Evolutionary conservation across 1,139 yeast species (phyloP).

Genomic region (Kazachstania sp.): DNA sequence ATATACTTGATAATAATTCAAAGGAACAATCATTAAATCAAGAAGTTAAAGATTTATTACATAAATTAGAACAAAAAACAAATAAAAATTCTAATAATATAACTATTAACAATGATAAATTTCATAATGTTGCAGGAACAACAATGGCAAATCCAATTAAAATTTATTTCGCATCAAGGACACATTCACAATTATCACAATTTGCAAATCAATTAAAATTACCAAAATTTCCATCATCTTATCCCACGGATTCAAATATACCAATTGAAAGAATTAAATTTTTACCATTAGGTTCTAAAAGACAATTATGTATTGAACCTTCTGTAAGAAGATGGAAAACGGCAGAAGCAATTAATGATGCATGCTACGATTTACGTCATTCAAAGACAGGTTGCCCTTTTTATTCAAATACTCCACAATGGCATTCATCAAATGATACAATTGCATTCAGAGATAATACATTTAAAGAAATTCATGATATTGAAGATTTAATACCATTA

Average conservation of each 20-base stretch:
- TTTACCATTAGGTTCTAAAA: slow-evolving; percentile 71
- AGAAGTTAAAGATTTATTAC: slow-evolving; percentile 40
- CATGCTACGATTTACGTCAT: slow-evolving; percentile 67
- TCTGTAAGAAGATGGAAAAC: slow-evolving; percentile 44
- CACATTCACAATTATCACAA: slow-evolving; percentile 84
- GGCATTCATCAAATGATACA: slow-evolving; percentile 30
- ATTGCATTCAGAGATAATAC: slow-evolving; percentile 49
- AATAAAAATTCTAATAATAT: background rate
- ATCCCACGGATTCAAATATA: slow-evolving; percentile 30
- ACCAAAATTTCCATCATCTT: slow-evolving; percentile 58
- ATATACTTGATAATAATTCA: background rate
- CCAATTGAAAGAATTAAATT: slow-evolving; percentile 44
- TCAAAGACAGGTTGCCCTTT: slow-evolving; percentile 44
- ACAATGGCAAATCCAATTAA: slow-evolving; percentile 37
- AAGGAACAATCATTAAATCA: slow-evolving; percentile 25
- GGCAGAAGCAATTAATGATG: slow-evolving; percentile 63
- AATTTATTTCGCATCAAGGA: slow-evolving; percentile 69
- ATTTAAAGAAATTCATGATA: slow-evolving; percentile 62
- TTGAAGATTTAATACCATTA: slow-evolving; percentile 62
- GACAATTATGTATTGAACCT: slow-evolving; percentile 73
- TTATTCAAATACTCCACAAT: slow-evolving; percentile 29
- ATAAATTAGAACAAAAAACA: slow-evolving; percentile 32
- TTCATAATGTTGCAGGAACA: background rate
- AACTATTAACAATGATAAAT: background rate
- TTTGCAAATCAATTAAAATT: slow-evolving; percentile 64